These are phyloP conservation scores for Galerina sulciceps DNA, from an alignment of 768 basidiomycete species.

Conservation along the genomic window DNA sequence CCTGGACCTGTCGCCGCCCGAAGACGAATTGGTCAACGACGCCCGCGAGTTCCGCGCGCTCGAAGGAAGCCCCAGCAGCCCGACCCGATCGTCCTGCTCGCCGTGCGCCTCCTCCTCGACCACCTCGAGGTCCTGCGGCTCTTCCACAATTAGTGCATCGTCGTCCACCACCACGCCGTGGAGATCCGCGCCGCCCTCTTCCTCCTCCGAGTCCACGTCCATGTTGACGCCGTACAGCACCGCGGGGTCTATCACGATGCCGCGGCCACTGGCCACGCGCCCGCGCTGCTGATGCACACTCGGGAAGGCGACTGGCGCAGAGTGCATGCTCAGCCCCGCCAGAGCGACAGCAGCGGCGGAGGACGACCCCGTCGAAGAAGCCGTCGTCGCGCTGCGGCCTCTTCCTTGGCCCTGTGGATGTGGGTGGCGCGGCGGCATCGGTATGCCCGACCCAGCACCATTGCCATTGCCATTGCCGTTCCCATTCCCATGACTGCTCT, in stretches of 20 bases:
- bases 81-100: conserved; percentile 34
- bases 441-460: conserved; percentile 14
- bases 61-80: conserved; percentile 35
- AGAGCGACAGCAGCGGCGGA: conserved; percentile 19
- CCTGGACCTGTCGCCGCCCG: conserved; percentile 33
- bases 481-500: conserved; percentile 27
- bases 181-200: conserved; percentile 25
- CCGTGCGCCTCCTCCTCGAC: conserved; percentile 29
- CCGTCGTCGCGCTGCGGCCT: conserved; percentile 32
- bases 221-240: conserved; percentile 22
- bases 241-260: conserved; percentile 22
- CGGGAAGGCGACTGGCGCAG: conserved; percentile 33
- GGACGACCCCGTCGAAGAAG: conserved; percentile 9
- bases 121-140: conserved; percentile 13
- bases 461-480: conserved; percentile 2
- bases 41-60: conserved; percentile 55
- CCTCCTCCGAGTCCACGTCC: conserved; percentile 16
- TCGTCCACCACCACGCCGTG: not conserved
- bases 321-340: conserved; percentile 20
- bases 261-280: conserved; percentile 29
- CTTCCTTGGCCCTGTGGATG: conserved; percentile 24
- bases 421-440: conserved; percentile 31
- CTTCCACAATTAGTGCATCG: not conserved
- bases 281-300: conserved; percentile 25
- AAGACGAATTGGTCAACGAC: conserved; percentile 27